A percentile compares a stretch with the other conserved stretches of the same genome.
Conservation (phyloP, 257 asterid species). For the Solanum rostratum region DNA sequence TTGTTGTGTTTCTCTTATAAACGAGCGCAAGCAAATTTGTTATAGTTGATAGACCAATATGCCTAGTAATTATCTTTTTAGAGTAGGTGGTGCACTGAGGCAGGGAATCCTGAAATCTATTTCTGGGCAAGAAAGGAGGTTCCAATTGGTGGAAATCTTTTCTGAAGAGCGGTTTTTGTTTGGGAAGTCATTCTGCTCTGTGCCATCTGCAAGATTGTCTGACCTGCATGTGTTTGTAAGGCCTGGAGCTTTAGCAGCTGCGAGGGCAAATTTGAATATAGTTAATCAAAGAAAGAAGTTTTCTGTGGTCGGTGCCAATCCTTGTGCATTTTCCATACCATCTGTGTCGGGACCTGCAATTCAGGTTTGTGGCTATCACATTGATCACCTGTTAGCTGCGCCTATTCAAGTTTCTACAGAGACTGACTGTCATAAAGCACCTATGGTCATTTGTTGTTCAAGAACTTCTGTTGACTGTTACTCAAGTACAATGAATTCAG, state of each 20-base stretch:
- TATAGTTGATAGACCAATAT: constrained; percentile 28
- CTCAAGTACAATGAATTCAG: constrained; percentile 19
- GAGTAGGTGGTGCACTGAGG: constrained; percentile 34
- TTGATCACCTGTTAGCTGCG: constrained; percentile 36
- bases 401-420: constrained; percentile 18
- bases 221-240: constrained; percentile 39
- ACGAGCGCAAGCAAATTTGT: constrained; percentile 10
- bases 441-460: constrained; percentile 52
- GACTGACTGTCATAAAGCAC: constrained; percentile 15
- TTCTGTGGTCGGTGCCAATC: constrained; percentile 54
- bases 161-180: constrained; percentile 35
- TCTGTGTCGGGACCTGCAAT: constrained; percentile 80
- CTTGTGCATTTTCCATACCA: constrained; percentile 64
- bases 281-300: constrained; percentile 46
- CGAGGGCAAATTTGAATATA: constrained; percentile 49
- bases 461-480: constrained; percentile 26
- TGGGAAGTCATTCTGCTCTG: constrained; percentile 28
- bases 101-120: constrained; percentile 37
- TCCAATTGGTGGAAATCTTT: constrained; percentile 29
- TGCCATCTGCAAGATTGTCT: constrained; percentile 26
- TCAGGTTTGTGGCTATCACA: constrained; percentile 56
- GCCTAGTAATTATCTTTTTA: constrained; percentile 60
- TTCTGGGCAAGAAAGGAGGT: constrained; percentile 30
- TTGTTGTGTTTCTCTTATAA: constrained; percentile 17
- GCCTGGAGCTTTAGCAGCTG: constrained; percentile 55